Evolutionary conservation across 306 rosid species (phyloP), one percentile per base, ranked within the genome.

Genomic region (Malus orientalis): DNA sequence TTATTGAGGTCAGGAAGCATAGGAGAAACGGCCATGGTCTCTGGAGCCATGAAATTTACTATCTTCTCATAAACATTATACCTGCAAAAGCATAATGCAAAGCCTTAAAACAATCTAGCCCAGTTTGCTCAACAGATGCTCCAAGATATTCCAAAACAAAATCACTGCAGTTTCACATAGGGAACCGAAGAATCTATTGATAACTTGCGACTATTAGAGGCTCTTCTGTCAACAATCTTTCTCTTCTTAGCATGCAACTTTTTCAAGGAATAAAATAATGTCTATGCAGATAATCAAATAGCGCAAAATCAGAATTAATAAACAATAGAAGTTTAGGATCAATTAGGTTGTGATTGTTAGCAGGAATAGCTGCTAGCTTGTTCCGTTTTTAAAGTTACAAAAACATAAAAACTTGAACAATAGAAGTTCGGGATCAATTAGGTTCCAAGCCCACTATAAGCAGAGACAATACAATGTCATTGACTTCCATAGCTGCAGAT

Each of bases 221-320:
- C 98, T 4, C 96, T 94, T 30, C 98, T 88, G 82, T 90, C 96
- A 0, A 94, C 95, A 12, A 90, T 81, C 81, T 94, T 94, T 73
- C 96, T 81, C 85, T 94, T 94, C 85, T 91, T 94, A 10, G 87
- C 77, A 79, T 90, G 98, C 84, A 64, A 61, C 36, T 5, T 33
- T 33, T 33, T 33, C 36, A 33, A 33, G 36, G 36, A 33, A 33
- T 33, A 33, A 33, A 91, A 65, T 51, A 88, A 90, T 2, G 90
- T 70, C 77, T 93, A 93, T 88, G 90, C 38, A 66, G 63, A 32
- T 55, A 70, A 64, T 32, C 33, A 72, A 78, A 70, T 20, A 62
- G 40, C 32, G 44, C 0, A 62, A 76, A 80, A 54, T 74, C 38
- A 80, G 76, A 73, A 69, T 47, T 7, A 18, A 5, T 18, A 13